Conservation (phyloP, 192 early-diverging fungal genomes). For the Coemansia sp. region DNA sequence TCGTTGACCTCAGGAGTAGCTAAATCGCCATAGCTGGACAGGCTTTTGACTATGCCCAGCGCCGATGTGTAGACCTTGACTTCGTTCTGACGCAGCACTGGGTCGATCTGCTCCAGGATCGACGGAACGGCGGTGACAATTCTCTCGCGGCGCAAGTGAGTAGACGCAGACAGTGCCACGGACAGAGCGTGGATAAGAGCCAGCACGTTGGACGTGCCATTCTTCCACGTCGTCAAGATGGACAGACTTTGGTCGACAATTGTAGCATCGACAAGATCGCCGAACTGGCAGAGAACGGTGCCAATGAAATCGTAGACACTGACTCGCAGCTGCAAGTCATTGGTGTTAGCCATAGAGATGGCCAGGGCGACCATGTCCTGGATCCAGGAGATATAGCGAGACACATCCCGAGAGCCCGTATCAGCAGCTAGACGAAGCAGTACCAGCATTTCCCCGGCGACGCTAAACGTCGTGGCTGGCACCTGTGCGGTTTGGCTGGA, state of each 20-base stretch:
- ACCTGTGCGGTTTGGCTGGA: conserved; percentile 35
- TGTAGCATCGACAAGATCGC: conserved; percentile 17
- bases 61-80: conserved; percentile 5
- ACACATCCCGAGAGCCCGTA: conserved; percentile 2
- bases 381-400: conserved; percentile 20
- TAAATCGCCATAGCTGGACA: conserved; percentile 25
- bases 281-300: conserved; percentile 19
- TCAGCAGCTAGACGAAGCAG: conserved; percentile 22
- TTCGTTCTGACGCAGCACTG: conserved; percentile 17
- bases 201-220: not conserved
- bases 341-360: not conserved
- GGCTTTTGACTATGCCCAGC: conserved; percentile 21
- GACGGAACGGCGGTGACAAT: conserved; percentile 14
- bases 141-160: conserved; percentile 14
- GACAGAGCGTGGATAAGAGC: conserved; percentile 19
- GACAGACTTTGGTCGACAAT: conserved; percentile 6
- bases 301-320: conserved; percentile 22
- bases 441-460: conserved; percentile 12
- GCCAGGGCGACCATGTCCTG: conserved; percentile 17
- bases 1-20: conserved; percentile 5
- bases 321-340: conserved; percentile 18
- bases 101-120: conserved; percentile 8
- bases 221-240: conserved; percentile 15
- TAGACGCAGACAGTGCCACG: conserved; percentile 14
- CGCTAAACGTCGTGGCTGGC: conserved; percentile 19